These are phyloP conservation scores for Anastatica hierochuntica DNA, from an alignment of 345 rosid genomes.

Conservation along the genomic window DNA sequence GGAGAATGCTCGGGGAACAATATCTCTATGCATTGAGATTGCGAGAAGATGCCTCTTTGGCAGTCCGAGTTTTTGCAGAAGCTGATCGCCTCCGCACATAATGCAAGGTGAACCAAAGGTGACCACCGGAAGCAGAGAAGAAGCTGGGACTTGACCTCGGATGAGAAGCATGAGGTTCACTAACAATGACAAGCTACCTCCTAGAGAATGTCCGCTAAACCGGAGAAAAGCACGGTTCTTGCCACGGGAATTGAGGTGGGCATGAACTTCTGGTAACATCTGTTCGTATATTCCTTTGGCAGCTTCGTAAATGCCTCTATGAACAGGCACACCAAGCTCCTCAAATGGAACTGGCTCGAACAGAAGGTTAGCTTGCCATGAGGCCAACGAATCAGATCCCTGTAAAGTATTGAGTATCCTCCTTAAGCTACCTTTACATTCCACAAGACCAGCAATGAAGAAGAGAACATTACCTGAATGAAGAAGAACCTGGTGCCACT, in stretches of 20 bases:
- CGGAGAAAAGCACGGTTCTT: slow-evolving; percentile 53
- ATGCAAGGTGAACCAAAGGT: slow-evolving; percentile 89
- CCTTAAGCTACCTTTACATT: neutral
- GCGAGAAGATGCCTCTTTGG: slow-evolving; percentile 61
- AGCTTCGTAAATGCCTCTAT: slow-evolving; percentile 96
- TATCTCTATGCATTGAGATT: slow-evolving; percentile 83
- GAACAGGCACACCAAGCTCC: slow-evolving; percentile 75
- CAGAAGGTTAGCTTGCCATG: slow-evolving; percentile 93
- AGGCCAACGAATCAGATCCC: slow-evolving; percentile 89
- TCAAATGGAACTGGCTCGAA: slow-evolving; percentile 90
- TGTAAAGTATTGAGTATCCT: slow-evolving; percentile 15
- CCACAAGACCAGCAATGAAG: no score
- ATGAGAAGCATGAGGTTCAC: slow-evolving; percentile 79
- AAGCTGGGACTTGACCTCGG: slow-evolving; percentile 69
- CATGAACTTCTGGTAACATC: slow-evolving; percentile 75
- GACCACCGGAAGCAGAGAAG: slow-evolving; percentile 78
- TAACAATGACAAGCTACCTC: slow-evolving; percentile 87
- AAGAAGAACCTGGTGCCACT: slow-evolving; percentile 69
- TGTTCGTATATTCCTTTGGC: slow-evolving; percentile 91
- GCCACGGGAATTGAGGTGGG: slow-evolving; percentile 61
- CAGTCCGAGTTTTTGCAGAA: slow-evolving; percentile 74
- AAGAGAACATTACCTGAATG: slow-evolving; percentile 55
- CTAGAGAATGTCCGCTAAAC: slow-evolving; percentile 94
- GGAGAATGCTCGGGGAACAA: slow-evolving; percentile 95
- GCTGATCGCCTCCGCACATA: slow-evolving; percentile 88